phyloP scores from a whole-genome alignment of 805 yeast species.

The Wickerhamomyces mucosus region DNA sequence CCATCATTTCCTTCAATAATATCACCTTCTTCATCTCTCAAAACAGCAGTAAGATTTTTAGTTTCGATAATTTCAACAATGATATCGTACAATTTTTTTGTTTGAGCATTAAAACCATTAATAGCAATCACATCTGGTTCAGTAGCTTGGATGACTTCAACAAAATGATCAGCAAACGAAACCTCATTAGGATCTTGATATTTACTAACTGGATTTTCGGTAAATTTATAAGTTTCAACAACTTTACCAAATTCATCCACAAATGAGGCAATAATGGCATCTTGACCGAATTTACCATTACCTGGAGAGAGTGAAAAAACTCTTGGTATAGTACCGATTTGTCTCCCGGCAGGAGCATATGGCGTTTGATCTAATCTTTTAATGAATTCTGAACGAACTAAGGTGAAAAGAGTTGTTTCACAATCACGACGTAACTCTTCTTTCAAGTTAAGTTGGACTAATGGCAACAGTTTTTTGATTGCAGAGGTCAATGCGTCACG shows the following conservation, averaged over 20 bases:
- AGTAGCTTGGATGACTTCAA: conserved; percentile 47
- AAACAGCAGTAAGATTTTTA: conserved; percentile 38
- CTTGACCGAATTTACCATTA: conserved; percentile 68
- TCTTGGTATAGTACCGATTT: conserved; percentile 75
- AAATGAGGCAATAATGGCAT: conserved; percentile 78
- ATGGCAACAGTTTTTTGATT: conserved; percentile 53
- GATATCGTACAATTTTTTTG: conserved; percentile 51
- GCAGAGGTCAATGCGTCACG: conserved; percentile 58
- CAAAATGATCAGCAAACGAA: conserved; percentile 58
- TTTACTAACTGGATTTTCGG: conserved; percentile 52
- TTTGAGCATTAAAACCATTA: conserved; percentile 74
- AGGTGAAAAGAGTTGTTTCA: conserved; percentile 56
- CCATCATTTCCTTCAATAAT: background rate
- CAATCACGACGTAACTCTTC: conserved; percentile 74
- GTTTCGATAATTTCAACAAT: conserved; percentile 44
- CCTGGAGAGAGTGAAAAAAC: conserved; percentile 81
- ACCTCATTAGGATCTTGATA: conserved; percentile 32
- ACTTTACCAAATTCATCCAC: conserved; percentile 76
- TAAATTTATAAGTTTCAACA: conserved; percentile 69
- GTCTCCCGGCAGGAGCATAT: conserved; percentile 66
- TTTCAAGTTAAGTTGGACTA: conserved; percentile 66
- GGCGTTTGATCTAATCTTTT: conserved; percentile 89
- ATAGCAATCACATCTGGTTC: conserved; percentile 87
- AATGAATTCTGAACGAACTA: conserved; percentile 61
- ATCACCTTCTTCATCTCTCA: conserved; percentile 27